Evolutionary conservation across 805 yeast species (phyloP).

Genomic region (Metschnikowia cerradonensis): DNA sequence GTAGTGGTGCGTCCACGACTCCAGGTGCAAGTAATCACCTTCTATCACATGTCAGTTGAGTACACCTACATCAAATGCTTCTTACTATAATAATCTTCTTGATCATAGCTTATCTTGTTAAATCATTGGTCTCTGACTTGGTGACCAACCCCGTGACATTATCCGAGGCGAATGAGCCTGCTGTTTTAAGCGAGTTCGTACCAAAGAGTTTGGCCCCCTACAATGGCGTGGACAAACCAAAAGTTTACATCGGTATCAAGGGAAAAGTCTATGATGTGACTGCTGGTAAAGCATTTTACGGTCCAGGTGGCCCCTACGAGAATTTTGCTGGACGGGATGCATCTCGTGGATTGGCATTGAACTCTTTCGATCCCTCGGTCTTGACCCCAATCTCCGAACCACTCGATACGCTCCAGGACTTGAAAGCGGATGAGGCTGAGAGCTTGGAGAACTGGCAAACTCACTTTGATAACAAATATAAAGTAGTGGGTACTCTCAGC

Average conservation of each 20-base stretch:
- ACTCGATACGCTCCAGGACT: conserved; percentile 64
- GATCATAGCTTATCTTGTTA: conserved; percentile 29
- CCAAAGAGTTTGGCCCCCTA: conserved; percentile 69
- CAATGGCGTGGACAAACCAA: conserved; percentile 77
- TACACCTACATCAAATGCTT: conserved; percentile 15
- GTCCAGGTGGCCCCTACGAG: conserved; percentile 93
- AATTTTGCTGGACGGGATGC: conserved; percentile 97
- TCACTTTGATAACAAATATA: conserved; percentile 78
- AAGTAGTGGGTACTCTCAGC: conserved; percentile 69
- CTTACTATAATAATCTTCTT: conserved; percentile 30
- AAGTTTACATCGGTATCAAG: conserved; percentile 80
- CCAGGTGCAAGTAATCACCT: neutral
- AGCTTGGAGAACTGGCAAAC: conserved; percentile 81
- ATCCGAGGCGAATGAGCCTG: conserved; percentile 23
- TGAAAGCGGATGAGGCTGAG: conserved; percentile 55
- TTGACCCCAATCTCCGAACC: conserved; percentile 71
- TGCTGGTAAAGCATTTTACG: conserved; percentile 78
- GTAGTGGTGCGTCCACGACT: conserved; percentile 5
- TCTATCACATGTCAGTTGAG: neutral
- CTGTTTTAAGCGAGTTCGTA: conserved; percentile 57
- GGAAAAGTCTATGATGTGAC: conserved; percentile 85
- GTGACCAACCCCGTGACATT: conserved; percentile 27
- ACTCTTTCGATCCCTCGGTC: conserved; percentile 70
- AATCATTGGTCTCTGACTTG: conserved; percentile 25
- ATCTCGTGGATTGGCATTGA: conserved; percentile 83